Base-by-base conservation (phyloP, 108 stramenopile species). In the Nannochloropsis gaditana region DNA sequence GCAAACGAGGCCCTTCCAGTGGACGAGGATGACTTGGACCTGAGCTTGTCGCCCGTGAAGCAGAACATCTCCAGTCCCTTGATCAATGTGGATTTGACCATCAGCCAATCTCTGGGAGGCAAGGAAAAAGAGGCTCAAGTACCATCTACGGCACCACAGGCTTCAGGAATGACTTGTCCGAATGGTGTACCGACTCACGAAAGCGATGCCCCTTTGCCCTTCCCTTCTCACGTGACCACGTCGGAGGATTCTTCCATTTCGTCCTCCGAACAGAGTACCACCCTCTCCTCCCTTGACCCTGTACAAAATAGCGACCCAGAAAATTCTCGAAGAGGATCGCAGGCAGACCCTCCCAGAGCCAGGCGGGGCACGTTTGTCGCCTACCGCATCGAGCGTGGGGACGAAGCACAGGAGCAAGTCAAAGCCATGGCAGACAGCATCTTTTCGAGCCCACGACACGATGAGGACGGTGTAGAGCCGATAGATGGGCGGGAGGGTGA, bases 391-490 rank as follows among this genome's bases (percentile, higher is more conserved):
- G 59, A 73, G 59, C 59, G 59, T 73, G 59, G 59, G n/a, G n/a
- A 73, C 59, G 59, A 73, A 73, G 59, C 59, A 73, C 59, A 73
- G 59, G 59, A 73, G 59, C 59, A 73, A 73, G 59, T 73, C 59
- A 73, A 73, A 73, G 59, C 59, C 59, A 73, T 73, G n/a, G 59
- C 59, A n/a, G 59, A 73, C 59, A 73, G 59, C 59, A 73, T 73
- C 59, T 73, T 73, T n/a, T 73, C 59, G 19, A 73, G 59, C n/a
- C 59, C 59, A 15, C 59, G 59, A 73, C 4, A 73, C 4, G n/a
- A 73, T 4, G 31, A 31, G 31, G 0, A 31, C 31, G 31, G 31
- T 31, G 31, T 31, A 31, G 31, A 31, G 31, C 31, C 31, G 31
- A 31, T 31, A 31, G 4, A 8, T 73, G 59, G 59, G 4, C 5